Evolutionary conservation across 2,329 filamentous ascomycete genomes (phyloP), one percentile per base, ranked within the genome.

Genomic region (Sporothrix sp.): DNA sequence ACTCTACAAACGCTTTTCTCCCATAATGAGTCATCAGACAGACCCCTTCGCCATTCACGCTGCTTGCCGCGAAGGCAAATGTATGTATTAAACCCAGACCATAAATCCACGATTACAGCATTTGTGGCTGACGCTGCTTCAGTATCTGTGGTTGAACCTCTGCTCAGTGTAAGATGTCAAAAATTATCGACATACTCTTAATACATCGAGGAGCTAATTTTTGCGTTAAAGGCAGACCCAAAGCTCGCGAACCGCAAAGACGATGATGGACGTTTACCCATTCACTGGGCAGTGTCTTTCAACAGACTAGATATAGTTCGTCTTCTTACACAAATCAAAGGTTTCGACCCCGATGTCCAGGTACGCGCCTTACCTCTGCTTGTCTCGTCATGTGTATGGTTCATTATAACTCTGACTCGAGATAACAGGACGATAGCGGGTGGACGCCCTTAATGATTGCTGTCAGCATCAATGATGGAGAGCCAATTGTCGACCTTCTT

Each of bases 201-300:
- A n/a, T n/a, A n/a, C 30, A 35, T 50, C n/a, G 6, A 35, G n/a
- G n/a, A n/a, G n/a, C n/a, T n/a, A n/a, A n/a, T n/a, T n/a, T n/a
- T n/a, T n/a, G n/a, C n/a, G n/a, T n/a, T n/a, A 30, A 50, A 91
- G 84, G 81, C 82, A 58, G 89, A 95, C 62, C 82, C 86, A 2
- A 90, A 86, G 61, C 78, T 94, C 35, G 82, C 87, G 23, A 74
- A 71, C 42, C 67, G 67, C 52, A 80, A 82, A 60, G 93, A 98
- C 61, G 84, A 87, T 44, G 93, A 98, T 65, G 87, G 88, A 14
- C 86, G 93, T 39, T 78, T 95, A 33, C 84, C 93, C 2, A 81
- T 97, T 52, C 93, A 98, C 72, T 98, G 93, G 93, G 91, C 93
- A 0, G 80, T 82, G 2, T 93, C 90, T 20, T 85, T 86, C 66